Conservation (phyloP, 2,329 filamentous ascomycete genomes). For the Calcarisporium arbuscula region DNA sequence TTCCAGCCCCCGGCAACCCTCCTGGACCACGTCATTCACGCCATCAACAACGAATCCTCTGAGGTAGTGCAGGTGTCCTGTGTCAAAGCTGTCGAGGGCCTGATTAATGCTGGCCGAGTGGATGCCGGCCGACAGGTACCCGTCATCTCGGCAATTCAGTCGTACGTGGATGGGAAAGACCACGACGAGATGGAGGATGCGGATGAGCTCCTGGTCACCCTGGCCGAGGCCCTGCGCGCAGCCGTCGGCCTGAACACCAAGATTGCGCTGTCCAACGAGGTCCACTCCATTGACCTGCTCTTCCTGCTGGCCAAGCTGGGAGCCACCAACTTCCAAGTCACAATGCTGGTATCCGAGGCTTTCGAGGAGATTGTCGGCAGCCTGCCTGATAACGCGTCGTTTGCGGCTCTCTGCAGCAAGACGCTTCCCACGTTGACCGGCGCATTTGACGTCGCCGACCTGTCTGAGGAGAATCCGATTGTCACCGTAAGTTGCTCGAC, state of each 20-base stretch:
- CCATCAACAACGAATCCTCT: constrained; percentile 67
- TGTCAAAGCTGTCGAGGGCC: constrained; percentile 74
- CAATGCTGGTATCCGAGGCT: constrained; percentile 78
- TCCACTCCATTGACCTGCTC: constrained; percentile 72
- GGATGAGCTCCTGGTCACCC: constrained; percentile 84
- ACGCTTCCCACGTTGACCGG: constrained; percentile 82
- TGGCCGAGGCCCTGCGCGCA: constrained; percentile 80
- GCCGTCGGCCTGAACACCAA: constrained; percentile 74
- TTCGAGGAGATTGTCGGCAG: constrained; percentile 80
- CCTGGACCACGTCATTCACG: constrained; percentile 66
- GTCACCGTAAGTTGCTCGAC: constrained; percentile 54
- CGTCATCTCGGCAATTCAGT: constrained; percentile 56
- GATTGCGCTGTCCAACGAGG: constrained; percentile 65
- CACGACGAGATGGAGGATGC: constrained; percentile 77
- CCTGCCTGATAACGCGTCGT: constrained; percentile 63
- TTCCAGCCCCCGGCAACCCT: constrained; percentile 58
- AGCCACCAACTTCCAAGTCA: constrained; percentile 85
- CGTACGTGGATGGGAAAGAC: constrained; percentile 76
- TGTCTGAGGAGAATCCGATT: constrained; percentile 79
- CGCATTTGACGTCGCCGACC: constrained; percentile 79
- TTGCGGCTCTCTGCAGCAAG: constrained; percentile 73
- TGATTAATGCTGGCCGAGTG: constrained; percentile 48
- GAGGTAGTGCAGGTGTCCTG: constrained; percentile 91
- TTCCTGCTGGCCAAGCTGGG: constrained; percentile 87
- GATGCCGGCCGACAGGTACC: constrained; percentile 50